phyloP scores from a whole-genome alignment of 140 eudicot species.

The Stevia rebaudiana region DNA sequence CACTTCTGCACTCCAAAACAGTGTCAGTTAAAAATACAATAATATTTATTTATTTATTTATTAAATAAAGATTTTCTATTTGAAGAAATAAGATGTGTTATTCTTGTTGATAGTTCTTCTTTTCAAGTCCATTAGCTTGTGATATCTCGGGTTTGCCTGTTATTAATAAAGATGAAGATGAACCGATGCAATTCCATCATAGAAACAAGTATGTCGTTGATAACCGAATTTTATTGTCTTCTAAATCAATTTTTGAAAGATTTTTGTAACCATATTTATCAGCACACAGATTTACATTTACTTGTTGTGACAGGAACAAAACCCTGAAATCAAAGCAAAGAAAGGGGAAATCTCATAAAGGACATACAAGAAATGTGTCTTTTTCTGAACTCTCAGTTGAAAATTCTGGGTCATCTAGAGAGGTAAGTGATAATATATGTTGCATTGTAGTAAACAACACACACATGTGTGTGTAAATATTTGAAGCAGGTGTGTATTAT shows the following conservation, averaged over 20 bases:
- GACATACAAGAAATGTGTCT: constrained; percentile 46
- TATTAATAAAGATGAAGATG: constrained; percentile 40
- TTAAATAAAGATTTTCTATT: not conserved
- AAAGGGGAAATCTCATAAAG: constrained; percentile 25
- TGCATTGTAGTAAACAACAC: not conserved
- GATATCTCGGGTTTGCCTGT: constrained; percentile 48
- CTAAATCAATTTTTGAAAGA: no score
- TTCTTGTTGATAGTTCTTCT: constrained; percentile 54
- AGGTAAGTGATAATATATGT: constrained; percentile 28
- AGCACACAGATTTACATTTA: no score
- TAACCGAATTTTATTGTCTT: not conserved
- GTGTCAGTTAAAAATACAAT: constrained; percentile 35
- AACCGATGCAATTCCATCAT: constrained; percentile 31
- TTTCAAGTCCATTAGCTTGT: constrained; percentile 62
- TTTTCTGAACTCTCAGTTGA: constrained; percentile 34
- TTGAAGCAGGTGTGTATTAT: no score
- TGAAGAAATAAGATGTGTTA: not conserved
- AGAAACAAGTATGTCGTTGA: constrained; percentile 39
- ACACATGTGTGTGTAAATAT: not conserved
- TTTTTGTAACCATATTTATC: no score
- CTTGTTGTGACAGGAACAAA: constrained; percentile 33
- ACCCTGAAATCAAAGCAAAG: constrained; percentile 32
- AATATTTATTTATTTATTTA: not conserved
- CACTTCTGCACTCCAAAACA: constrained; percentile 59
- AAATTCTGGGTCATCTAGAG: constrained; percentile 40